These are phyloP conservation scores for Colletotrichum musae DNA, from an alignment of 2,329 filamentous ascomycete genomes.

Conservation along the genomic window DNA sequence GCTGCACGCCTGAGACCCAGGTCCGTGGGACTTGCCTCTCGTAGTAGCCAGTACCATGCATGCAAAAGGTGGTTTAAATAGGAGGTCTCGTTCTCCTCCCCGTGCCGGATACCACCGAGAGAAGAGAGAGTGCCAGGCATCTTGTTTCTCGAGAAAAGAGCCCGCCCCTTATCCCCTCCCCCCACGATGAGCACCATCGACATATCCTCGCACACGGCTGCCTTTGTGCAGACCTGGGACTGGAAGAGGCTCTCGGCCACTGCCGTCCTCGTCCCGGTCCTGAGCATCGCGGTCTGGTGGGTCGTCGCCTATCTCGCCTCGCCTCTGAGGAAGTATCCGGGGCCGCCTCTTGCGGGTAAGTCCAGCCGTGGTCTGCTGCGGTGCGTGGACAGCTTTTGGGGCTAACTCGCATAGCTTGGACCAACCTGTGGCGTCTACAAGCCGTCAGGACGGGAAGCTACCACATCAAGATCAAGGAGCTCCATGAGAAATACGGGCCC, in stretches of 20 bases:
- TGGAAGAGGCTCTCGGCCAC: not conserved
- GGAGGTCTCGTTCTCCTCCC: too few species aligned
- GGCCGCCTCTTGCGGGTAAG: constrained; percentile 45
- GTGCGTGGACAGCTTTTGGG: not conserved
- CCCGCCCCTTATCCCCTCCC: too few species aligned
- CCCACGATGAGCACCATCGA: not conserved
- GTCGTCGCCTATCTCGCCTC: constrained; percentile 33
- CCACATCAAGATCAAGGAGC: constrained; percentile 43
- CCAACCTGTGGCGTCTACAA: constrained; percentile 47
- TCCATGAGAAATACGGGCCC: constrained; percentile 50
- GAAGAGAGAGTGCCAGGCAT: not conserved
- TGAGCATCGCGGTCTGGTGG: constrained; percentile 24
- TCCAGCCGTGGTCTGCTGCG: not conserved
- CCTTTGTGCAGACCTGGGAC: not conserved
- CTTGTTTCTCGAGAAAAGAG: not conserved
- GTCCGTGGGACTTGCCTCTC: too few species aligned
- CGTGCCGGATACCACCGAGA: too few species aligned
- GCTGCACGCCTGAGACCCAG: too few species aligned
- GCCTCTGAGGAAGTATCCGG: constrained; percentile 42
- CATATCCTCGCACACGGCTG: not conserved
- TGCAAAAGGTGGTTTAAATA: too few species aligned
- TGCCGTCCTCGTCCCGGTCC: not conserved
- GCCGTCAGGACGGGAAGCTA: constrained; percentile 43
- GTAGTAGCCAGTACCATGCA: too few species aligned
- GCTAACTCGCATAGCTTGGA: constrained; percentile 42